Evolutionary conservation across 371 early-diverging fungal genomes (phyloP), one percentile per base, ranked within the genome.

Genomic region (Syncephalastrum monosporum): DNA sequence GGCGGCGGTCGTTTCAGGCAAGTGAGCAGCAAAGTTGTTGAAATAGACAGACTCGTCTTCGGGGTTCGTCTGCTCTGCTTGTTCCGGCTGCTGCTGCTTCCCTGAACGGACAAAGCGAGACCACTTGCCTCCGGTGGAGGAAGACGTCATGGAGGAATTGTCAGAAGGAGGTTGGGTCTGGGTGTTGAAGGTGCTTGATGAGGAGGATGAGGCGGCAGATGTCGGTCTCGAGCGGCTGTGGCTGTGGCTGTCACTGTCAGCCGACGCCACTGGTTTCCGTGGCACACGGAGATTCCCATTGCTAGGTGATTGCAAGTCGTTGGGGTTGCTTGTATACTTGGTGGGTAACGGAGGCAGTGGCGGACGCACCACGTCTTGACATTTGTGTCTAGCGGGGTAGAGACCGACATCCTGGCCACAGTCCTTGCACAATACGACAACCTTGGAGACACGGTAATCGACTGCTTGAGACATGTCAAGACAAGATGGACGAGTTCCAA

Each of bases 341-440:
- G 60, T 46, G 24, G 71, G 77, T 50, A 78, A 57, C 5, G 74
- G 57, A 25, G 82, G 79, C 60, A 77, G 61, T 12, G 76, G 72
- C 10, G 79, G 79, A 53, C 79, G 65, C 54, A 67, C 69, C 1
- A 75, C 63, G 2, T 69, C 64, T 15, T 67, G 71, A 63, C 88
- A 88, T 47, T 81, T 81, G 64, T 88, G 88, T 44, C 82, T 68
- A 24, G 85, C 85, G 12, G 88, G 88, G 53, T 86, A 88, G 14
- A 79, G 56, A 2, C 88, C 88, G 23, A 88, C 88, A 57, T 88
- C 88, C 47, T 82, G 77, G 15, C 81, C 79, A 66, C 88, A 88
- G 55, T 88, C 88, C 64, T 80, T 82, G 67, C 88, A 88, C 38
- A 82, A 67, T 13, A 88, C 78, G 19, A 76, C 83, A 13, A 88